Evolutionary conservation across 2,329 filamentous ascomycete species (phyloP).

Genomic region (Fusarium illudens): DNA sequence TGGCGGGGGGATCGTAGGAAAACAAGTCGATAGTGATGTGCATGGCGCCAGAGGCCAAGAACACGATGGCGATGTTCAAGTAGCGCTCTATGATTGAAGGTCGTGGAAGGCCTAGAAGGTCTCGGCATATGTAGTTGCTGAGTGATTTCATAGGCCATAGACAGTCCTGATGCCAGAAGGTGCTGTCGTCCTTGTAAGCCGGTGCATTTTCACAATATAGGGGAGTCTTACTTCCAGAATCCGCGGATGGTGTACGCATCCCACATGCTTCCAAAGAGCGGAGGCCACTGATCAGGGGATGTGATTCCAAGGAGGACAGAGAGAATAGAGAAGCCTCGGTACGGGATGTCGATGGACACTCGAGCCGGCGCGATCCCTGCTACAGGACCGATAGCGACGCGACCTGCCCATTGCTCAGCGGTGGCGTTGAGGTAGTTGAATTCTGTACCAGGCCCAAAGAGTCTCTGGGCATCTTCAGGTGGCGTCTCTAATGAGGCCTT

Average conservation of each 20-base stretch:
- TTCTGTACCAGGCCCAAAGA: constrained; percentile 16
- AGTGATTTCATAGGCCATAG: constrained; percentile 22
- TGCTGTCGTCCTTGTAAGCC: not conserved
- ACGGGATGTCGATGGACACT: not conserved
- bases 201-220: not conserved
- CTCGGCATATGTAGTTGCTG: constrained; percentile 21
- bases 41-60: constrained; percentile 13
- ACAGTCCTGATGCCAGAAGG: constrained; percentile 21
- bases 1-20: not conserved
- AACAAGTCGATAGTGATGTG: constrained; percentile 11
- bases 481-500: not conserved
- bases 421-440: constrained; percentile 14
- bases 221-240: constrained; percentile 18
- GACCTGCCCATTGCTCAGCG: constrained; percentile 18
- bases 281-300: constrained; percentile 14
- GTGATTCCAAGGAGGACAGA: not conserved
- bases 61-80: constrained; percentile 15
- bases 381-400: not conserved
- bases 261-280: constrained; percentile 19
- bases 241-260: constrained; percentile 23
- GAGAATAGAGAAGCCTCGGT: not conserved
- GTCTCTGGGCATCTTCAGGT: not conserved
- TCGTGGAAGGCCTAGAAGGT: constrained; percentile 6
- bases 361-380: not conserved
- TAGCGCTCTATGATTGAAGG: constrained; percentile 11